Base-by-base conservation (phyloP, 176 grass and related monocot genomes). In the Metroxylon sagu region DNA sequence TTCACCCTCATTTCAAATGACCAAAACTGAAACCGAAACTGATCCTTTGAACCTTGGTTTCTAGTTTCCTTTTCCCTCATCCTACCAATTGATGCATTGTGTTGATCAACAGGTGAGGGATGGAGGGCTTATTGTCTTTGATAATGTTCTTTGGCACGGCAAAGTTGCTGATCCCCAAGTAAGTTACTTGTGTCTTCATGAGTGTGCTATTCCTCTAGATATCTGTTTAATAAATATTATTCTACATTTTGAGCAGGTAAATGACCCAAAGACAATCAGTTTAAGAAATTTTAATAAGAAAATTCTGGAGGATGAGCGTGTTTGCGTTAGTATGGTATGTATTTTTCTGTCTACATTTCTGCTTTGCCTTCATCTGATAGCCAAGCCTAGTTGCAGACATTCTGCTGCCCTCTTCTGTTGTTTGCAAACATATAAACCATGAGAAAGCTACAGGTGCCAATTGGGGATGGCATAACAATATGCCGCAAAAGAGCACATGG, bases 71-170 rank as follows among this genome's bases (percentile, higher is more conserved):
- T 43, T 43, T 14, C 35, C 35, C 35, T 23, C 35, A 3, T 12
- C 10, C 8, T 43, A 43, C 35, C 35, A 43, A 43, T 14, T 43
- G 8, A 43, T 43, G 35, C 35, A 43, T 43, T 14, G 35, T 55
- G 19, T 23, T 23, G 18, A 55, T 55, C 49, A 59, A 49, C 65
- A 97, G 92, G 92, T 97, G 70, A 82, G 78, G 76, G 70, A 71
- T 56, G 92, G 87, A 27, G 92, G 92, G 56, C 62, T 97, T 70
- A 97, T 97, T 68, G 80, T 97, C 61, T 83, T 97, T 49, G 92
- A 97, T 65, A 97, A 97, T 85, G 80, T 97, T 73, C 81, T 97
- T 43, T 97, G 92, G 92, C 89, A 97, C 50, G 92, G 92, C 73
- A 87, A 78, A 76, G 80, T 90, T 65, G 86, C 78, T 66, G 87